Conservation (phyloP, 2,329 filamentous ascomycete species). For the Colletotrichum sp. region DNA sequence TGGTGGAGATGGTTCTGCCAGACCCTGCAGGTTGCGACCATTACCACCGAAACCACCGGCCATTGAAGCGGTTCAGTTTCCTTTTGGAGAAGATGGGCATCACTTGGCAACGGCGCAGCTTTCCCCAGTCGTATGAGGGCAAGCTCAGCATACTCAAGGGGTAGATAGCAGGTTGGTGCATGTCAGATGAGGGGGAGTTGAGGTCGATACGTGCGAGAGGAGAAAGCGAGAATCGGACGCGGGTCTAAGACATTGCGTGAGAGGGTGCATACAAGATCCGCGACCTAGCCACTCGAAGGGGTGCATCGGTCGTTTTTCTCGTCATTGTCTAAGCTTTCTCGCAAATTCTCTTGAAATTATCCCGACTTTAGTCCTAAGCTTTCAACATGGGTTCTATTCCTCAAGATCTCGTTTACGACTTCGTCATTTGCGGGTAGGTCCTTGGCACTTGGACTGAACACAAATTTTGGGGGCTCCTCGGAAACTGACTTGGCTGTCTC, state of each 20-base stretch:
- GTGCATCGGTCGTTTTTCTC: neutral
- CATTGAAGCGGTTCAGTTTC: neutral
- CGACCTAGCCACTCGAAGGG: neutral
- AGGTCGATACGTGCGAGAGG: neutral
- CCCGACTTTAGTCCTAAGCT: neutral
- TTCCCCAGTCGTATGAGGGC: neutral
- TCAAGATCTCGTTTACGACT: conserved; percentile 8
- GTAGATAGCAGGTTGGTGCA: neutral
- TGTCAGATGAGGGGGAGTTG: neutral
- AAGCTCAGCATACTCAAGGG: neutral
- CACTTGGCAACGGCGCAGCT: neutral
- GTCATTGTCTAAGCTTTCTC: neutral
- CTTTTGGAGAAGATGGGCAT: neutral
- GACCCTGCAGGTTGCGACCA: neutral
- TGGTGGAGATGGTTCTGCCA: neutral
- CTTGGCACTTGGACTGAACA: neutral
- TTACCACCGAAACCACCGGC: neutral
- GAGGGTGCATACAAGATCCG: neutral
- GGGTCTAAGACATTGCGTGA: neutral
- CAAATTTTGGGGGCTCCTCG: neutral
- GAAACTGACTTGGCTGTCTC: neutral
- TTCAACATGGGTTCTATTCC: conserved; percentile 5
- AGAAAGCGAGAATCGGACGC: neutral
- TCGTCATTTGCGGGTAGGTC: conserved; percentile 14
- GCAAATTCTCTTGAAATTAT: neutral